Evolutionary conservation across 1,284 basidiomycete genomes (phyloP).

Genomic region (Schizophyllum amplum): DNA sequence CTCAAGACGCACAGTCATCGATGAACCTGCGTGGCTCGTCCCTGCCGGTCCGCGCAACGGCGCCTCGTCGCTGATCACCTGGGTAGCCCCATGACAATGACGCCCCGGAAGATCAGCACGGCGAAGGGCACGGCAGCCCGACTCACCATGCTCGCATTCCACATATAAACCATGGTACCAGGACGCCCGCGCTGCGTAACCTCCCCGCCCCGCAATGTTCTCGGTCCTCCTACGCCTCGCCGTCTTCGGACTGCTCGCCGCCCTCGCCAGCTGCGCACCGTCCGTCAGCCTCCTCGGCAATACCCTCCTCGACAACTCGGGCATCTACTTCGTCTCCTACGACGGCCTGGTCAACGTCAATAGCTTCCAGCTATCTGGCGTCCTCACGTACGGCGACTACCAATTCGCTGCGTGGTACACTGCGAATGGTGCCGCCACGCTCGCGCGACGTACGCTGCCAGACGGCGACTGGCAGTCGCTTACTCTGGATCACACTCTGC

Average conservation of each 20-base stretch:
- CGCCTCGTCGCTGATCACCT: neutral
- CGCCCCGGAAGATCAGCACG: neutral
- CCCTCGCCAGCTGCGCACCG: slow-evolving; percentile 23
- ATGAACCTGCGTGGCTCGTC: neutral
- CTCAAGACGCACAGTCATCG: no score
- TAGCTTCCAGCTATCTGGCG: slow-evolving; percentile 32
- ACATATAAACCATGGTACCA: neutral
- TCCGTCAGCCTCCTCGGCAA: slow-evolving; percentile 28
- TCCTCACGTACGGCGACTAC: slow-evolving; percentile 27
- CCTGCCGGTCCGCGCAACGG: neutral
- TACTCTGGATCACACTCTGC: slow-evolving; percentile 29
- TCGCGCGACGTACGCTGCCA: slow-evolving; percentile 29
- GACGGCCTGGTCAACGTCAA: slow-evolving; percentile 37
- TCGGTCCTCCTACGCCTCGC: neutral
- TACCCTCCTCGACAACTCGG: slow-evolving; percentile 27
- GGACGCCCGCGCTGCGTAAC: neutral
- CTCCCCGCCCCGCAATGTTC: neutral
- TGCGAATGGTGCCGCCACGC: slow-evolving; percentile 24
- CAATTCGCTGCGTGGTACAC: slow-evolving; percentile 38
- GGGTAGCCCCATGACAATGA: neutral
- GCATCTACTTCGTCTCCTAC: slow-evolving; percentile 34
- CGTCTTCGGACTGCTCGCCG: slow-evolving; percentile 4
- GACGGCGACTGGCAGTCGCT: slow-evolving; percentile 31
- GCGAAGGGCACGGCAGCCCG: neutral
- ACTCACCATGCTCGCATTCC: neutral